Evolutionary conservation across 176 grass and related monocot genomes (phyloP).

Genomic region (Carex cristatella): DNA sequence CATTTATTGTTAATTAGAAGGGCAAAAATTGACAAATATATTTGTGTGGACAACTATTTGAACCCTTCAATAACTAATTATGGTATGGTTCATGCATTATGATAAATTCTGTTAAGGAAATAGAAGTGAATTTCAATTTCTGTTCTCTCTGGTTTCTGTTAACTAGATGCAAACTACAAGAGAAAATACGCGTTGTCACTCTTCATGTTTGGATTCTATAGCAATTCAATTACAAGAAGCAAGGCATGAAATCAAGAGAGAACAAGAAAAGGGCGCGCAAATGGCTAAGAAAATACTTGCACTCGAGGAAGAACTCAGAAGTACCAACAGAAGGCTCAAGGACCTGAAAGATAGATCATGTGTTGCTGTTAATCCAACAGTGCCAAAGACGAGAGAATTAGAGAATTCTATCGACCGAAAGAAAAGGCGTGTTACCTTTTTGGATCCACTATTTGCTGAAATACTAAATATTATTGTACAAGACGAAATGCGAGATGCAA

Average conservation of each 20-base stretch:
- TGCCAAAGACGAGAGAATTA: neutral
- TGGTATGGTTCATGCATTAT: neutral
- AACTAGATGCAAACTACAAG: neutral
- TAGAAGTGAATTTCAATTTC: neutral
- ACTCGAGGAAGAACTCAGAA: conserved; percentile 23
- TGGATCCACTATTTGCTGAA: neutral
- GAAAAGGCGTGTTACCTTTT: conserved; percentile 3
- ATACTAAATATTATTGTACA: conserved; percentile 18
- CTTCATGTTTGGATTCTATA: conserved; percentile 10
- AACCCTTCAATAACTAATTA: neutral
- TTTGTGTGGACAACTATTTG: neutral
- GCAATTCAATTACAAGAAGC: conserved; percentile 22
- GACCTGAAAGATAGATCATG: conserved; percentile 12
- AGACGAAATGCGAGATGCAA: neutral
- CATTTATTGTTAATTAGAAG: neutral
- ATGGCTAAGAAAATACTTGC: conserved; percentile 4
- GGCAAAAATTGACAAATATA: neutral
- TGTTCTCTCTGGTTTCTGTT: neutral
- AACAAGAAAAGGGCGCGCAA: conserved; percentile 1
- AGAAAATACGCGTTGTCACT: neutral
- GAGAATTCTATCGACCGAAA: neutral
- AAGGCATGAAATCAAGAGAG: conserved; percentile 19
- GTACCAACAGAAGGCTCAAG: conserved; percentile 16
- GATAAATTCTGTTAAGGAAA: neutral
- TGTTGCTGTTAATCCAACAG: neutral